phyloP scores from a whole-genome alignment of 495 filamentous ascomycete genomes.

The Chaetomium fimeti region DNA sequence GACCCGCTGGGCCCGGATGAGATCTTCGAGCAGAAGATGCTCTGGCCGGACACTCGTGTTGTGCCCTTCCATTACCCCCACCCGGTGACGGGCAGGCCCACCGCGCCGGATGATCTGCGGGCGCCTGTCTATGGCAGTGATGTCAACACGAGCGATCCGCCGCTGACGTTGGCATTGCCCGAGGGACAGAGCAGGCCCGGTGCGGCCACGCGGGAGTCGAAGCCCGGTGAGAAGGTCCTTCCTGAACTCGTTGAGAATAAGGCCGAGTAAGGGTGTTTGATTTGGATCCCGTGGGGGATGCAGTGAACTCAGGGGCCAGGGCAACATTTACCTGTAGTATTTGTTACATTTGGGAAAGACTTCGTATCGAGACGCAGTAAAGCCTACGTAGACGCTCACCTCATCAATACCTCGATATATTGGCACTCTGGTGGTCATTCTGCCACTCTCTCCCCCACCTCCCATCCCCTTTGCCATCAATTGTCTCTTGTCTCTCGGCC shows the following conservation, averaged over 20 bases:
- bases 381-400: too few species aligned
- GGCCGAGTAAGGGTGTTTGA: slow-evolving; percentile 5
- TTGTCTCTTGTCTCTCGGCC: too few species aligned
- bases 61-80: slow-evolving; percentile 58
- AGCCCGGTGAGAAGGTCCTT: slow-evolving; percentile 41
- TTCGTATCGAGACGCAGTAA: too few species aligned
- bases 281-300: background rate
- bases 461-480: too few species aligned
- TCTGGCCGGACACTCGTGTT: slow-evolving; percentile 57
- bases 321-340: background rate
- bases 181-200: slow-evolving; percentile 41
- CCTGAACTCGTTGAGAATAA: slow-evolving; percentile 42
- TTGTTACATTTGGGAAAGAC: too few species aligned
- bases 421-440: too few species aligned
- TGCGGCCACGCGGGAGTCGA: slow-evolving; percentile 31
- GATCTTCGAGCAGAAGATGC: slow-evolving; percentile 52
- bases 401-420: too few species aligned
- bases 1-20: slow-evolving; percentile 54
- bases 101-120: slow-evolving; percentile 47
- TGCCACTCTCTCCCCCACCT: too few species aligned
- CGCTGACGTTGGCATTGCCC: slow-evolving; percentile 46
- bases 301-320: background rate
- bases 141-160: slow-evolving; percentile 37
- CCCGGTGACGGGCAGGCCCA: slow-evolving; percentile 50
- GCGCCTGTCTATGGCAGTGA: slow-evolving; percentile 49